Evolutionary conservation across 305 asterid genomes (phyloP), one percentile per base, ranked within the genome.

Genomic region (Caryopteris hybrid): DNA sequence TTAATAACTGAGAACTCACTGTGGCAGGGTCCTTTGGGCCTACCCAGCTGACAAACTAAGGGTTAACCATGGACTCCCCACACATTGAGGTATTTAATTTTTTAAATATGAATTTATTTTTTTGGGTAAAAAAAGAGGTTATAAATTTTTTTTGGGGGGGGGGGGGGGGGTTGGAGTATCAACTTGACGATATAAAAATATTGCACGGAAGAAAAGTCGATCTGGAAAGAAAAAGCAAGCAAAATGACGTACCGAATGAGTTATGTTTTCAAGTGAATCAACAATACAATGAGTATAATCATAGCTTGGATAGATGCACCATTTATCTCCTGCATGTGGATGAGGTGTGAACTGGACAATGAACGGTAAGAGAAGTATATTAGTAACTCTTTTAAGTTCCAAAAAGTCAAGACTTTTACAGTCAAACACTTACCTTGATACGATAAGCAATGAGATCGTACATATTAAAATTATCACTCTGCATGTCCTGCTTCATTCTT

Each of bases 401-500:
- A 34, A 69, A 60, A 63, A 69, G 57, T 25, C 50, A 61, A 61
- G 54, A 53, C 9, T 6, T 42, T 39, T 42, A 52, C 42, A 16
- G 8, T 69, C 68, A 71, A 39, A 61, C 16, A 67, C 79, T 74
- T 76, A 81, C 97, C 96, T 91, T 93, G 76, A 93, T 86, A 61
- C 96, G 97, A 74, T 93, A 93, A 63, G 99, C 99, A 77, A 93
- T 93, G 41, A 91, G 87, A 74, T 93, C 96, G 60, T 81, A 91
- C 97, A 91, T 91, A 81, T 93, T 93, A 81, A 74, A 76, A 58
- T 93, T 91, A 74, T 91, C 97, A 68, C 91, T 87, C 88, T 91
- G 92, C 98, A 87, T 94, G 78, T 94, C 97, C 81, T 91, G 99
- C 76, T 91, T 94, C 98, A 94, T 94, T 80, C 99, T 75, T 68